Evolutionary conservation across 2,329 filamentous ascomycete genomes (phyloP), one percentile per base, ranked within the genome.

Genomic region (Aspergillus spinulosporus): DNA sequence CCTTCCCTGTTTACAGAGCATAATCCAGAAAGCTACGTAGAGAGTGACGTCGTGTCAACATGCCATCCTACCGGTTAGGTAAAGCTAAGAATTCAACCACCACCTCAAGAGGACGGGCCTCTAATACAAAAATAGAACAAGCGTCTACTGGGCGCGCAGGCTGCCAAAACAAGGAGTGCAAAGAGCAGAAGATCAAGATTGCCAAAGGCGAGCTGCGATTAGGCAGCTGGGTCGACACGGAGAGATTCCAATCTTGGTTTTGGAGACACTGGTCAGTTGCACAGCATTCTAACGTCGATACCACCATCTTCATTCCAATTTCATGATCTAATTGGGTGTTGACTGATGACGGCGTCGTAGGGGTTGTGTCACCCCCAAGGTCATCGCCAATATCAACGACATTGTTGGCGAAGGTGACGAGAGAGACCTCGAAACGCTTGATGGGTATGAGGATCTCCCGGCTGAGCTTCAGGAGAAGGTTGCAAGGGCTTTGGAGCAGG

Each of bases 241-340:
- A 78, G 0, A 77, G 78, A 1, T 81, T 86, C 67, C 83, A 84
- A 42, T 82, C 81, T 67, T 96, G 86, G 84, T 73, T 78, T 56
- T 97, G 88, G 86, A 88, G 88, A 69, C 93, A 97, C 72, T 97
- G 93, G 93, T 95, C 80, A 68, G 82, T 65, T 46, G 42, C n/a
- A n/a, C 12, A 12, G 11, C 2, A 4, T n/a, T 39, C 11, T 39
- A 12, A 5, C 36, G n/a, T n/a, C n/a, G 12, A 12, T 39, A 5
- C 5, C 9, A 39, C 11, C 36, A n/a, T n/a, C n/a, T n/a, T n/a
- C n/a, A n/a, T n/a, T n/a, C n/a, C n/a, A n/a, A n/a, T n/a, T n/a
- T n/a, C n/a, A n/a, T n/a, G n/a, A n/a, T n/a, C n/a, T n/a, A n/a
- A 14, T 12, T 14, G n/a, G 4, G n/a, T 21, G 21, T 31, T 34